These are phyloP conservation scores for Poa pratensis DNA, from an alignment of 176 grass and related monocot genomes.

Conservation along the genomic window DNA sequence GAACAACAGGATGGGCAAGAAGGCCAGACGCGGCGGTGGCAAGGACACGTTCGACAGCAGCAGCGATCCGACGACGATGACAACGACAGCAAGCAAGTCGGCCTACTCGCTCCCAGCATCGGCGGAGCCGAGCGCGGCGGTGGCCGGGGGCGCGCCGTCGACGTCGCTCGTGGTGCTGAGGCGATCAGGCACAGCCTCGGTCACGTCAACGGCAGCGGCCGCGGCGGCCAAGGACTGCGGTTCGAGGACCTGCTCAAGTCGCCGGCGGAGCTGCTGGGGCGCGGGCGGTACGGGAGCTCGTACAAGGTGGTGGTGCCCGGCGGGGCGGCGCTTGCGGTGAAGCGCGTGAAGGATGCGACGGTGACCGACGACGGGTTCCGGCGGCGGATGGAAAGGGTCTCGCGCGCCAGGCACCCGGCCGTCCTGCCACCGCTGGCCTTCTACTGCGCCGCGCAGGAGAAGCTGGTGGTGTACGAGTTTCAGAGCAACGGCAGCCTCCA, in stretches of 20 bases:
- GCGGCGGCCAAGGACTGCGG: constrained; percentile 48
- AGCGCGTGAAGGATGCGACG: constrained; percentile 64
- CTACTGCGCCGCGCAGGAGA: constrained; percentile 72
- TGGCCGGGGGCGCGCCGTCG: constrained; percentile 1
- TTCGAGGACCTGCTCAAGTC: constrained; percentile 77
- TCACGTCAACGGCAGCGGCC: constrained; percentile 12
- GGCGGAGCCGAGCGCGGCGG: constrained; percentile 17
- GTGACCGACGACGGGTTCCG: constrained; percentile 49
- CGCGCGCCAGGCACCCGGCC: constrained; percentile 44
- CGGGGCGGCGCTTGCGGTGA: constrained; percentile 61
- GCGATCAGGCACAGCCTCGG: constrained; percentile 37
- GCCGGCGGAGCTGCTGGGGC: constrained; percentile 69
- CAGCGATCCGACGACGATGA: constrained; percentile 23
- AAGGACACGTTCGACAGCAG: background rate
- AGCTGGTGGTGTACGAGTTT: constrained; percentile 75
- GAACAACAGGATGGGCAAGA: background rate
- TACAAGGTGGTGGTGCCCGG: constrained; percentile 64
- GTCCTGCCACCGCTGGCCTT: constrained; percentile 66
- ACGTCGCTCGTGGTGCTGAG: constrained; percentile 46
- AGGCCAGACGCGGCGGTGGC: background rate
- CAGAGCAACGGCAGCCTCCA: constrained; percentile 62
- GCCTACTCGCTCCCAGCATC: constrained; percentile 45
- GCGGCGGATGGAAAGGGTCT: constrained; percentile 56
- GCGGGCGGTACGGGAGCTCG: constrained; percentile 66
- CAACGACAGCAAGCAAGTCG: constrained; percentile 35